Evolutionary conservation across 768 basidiomycete species (phyloP), one percentile per base, ranked within the genome.

Genomic region (Butyriboletus loyo): DNA sequence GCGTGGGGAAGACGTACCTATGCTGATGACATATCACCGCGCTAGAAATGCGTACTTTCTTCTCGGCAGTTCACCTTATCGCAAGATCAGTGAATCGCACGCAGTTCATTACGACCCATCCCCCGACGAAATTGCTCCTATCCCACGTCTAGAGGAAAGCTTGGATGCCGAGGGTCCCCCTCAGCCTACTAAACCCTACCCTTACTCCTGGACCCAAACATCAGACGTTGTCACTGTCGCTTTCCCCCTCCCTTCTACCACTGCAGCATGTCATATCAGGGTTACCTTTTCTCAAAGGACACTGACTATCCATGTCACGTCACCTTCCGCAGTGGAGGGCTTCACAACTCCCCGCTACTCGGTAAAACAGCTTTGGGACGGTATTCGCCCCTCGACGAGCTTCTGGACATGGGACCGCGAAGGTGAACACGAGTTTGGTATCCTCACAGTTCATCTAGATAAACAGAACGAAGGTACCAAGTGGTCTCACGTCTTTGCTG

Each of bases 121-220:
- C 5, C 61, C 77, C 0, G 85, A 86, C 39, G 90, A 92, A 60
- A 69, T 86, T 2, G 84, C 78, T 0, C 82, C 87, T 5, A 83
- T 89, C 43, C 87, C 91, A 17, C 80, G 83, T 43, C 64, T 72
- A 7, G 77, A 74, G 54, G 87, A 87, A 66, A 76, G 73, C 53
- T 66, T 86, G 40, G 82, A 85, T 55, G 58, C 42, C 24, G 59
- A 61, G 14, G 57, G 65, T 5, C 58, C 63, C 37, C 50, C 61
- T 7, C 64, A 69, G 19, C 72, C 73, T 2, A 65, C 69, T 10
- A 85, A 77, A 57, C 89, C 87, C 4, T 82, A 83, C 25, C 88
- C 93, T 0, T 98, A 94, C 69, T 91, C 92, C 2, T 99, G 96
- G 96, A 90, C 85, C 0, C 96, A 99, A 64, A 85, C 87, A 5